Base-by-base conservation (phyloP, 495 filamentous ascomycete genomes). In the Amniculicola lignicola region DNA sequence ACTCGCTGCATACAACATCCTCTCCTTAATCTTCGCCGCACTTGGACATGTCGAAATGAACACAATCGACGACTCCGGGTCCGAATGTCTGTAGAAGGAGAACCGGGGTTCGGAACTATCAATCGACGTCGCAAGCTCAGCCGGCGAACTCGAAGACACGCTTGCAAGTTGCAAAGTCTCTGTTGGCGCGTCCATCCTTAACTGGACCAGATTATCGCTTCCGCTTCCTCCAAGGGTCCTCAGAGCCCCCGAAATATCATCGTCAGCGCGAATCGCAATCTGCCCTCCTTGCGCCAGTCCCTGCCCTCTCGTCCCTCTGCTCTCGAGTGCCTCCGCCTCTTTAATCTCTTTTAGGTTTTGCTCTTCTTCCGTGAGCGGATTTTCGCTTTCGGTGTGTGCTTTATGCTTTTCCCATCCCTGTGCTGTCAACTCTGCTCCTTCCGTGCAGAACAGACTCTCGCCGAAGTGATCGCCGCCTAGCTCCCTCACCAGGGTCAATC, bases 11-110 rank as follows among this genome's bases (percentile, higher is more conserved):
- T 96, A 95, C 59, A 97, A 73, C 93, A 98, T 98, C 45, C 90
- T 82, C 68, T 90, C 89, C 72, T 90, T 95, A 74, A 97, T 88
- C 61, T 86, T 88, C 0, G 83, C 82, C 3, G 72, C 81, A 2
- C 79, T 76, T 3, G 93, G 93, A 65, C 92, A 96, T 5, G 90
- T 96, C 71, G 96, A 97, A 65, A 97, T 84, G 75, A 97, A 98
- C 24, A 96, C 77, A 27, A 97, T 78, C 4, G 83, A 78, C 4
- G 82, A 79, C 44, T 79, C 79, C 31, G 70, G 69, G 7, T 76
- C 72, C 16, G 58, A 59, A 66, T 86, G 88, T 42, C 84, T 81
- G 76, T 89, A 98, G 73, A 96, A 96, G 4, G 88, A 88, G 71
- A 95, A 97, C 33, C 90, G 79, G 9, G 93, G 92, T 56, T 91